A percentile compares a stretch with the other conserved stretches of the same genome.
phyloP scores from a whole-genome alignment of 2,329 filamentous ascomycete species.

The Diaporthe citriasiana region DNA sequence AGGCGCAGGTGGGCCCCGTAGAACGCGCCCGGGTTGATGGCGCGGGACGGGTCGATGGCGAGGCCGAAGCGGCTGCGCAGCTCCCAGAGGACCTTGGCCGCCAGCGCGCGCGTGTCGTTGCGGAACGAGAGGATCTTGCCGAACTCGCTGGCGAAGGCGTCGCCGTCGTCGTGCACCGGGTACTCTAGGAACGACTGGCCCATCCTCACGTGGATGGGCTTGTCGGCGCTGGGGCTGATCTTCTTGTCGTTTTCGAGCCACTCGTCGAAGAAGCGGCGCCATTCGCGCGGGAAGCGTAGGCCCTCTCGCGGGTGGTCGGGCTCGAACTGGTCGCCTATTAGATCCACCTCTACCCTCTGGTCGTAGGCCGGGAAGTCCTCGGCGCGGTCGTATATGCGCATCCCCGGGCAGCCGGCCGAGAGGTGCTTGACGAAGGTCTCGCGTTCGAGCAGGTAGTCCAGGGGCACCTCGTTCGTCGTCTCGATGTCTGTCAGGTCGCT shows the following conservation, averaged over 20 bases:
- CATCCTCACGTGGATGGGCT: constrained; percentile 48
- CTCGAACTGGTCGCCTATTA: constrained; percentile 52
- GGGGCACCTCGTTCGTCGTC: constrained; percentile 47
- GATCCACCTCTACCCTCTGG: constrained; percentile 41
- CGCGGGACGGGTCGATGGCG: constrained; percentile 46
- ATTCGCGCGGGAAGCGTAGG: constrained; percentile 45
- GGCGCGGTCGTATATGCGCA: constrained; percentile 48
- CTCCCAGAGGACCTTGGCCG: constrained; percentile 48
- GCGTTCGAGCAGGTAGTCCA: constrained; percentile 51
- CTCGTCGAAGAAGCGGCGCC: constrained; percentile 49
- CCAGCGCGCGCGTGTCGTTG: constrained; percentile 49
- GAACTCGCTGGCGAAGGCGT: constrained; percentile 51
- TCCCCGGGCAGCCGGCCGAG: constrained; percentile 48
- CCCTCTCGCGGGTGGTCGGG: constrained; percentile 48
- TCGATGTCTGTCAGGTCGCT: constrained; percentile 51
- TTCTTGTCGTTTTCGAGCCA: constrained; percentile 47
- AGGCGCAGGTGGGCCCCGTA: constrained; percentile 52
- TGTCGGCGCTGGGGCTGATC: constrained; percentile 37
- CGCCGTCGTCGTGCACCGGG: constrained; percentile 53
- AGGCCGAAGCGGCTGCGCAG: constrained; percentile 45
- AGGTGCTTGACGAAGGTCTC: constrained; percentile 47
- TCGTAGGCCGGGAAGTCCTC: constrained; percentile 50
- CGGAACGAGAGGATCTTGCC: constrained; percentile 53
- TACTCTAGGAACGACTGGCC: constrained; percentile 56
- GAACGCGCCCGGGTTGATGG: constrained; percentile 48